A percentile compares a stretch with the other conserved stretches of the same genome.
phyloP scores from a whole-genome alignment of 2,329 filamentous ascomycete genomes.

The Thelonectria discophora region DNA sequence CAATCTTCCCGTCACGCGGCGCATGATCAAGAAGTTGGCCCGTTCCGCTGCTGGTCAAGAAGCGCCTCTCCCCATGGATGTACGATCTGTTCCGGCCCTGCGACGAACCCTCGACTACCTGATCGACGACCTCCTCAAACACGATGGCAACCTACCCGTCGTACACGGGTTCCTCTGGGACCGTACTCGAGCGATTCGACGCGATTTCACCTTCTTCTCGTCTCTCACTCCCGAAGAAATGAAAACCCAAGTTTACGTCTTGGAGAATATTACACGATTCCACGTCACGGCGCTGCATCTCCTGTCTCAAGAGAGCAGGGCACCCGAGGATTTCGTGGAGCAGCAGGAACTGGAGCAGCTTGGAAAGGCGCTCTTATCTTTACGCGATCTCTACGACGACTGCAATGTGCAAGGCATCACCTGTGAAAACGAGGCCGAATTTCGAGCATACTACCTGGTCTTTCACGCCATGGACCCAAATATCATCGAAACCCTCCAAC shows the following conservation, averaged over 20 bases:
- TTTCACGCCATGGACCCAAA: constrained; percentile 68
- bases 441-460: constrained; percentile 71
- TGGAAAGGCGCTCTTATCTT: constrained; percentile 69
- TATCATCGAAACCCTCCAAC: constrained; percentile 62
- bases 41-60: constrained; percentile 75
- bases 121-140: constrained; percentile 64
- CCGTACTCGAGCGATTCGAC: constrained; percentile 71
- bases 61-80: constrained; percentile 73
- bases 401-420: constrained; percentile 65
- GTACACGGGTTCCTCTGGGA: constrained; percentile 75
- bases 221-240: constrained; percentile 66
- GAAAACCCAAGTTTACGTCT: constrained; percentile 66
- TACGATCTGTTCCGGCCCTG: constrained; percentile 67
- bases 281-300: constrained; percentile 72
- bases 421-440: constrained; percentile 72
- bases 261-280: constrained; percentile 73
- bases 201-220: constrained; percentile 75
- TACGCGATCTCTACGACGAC: constrained; percentile 73
- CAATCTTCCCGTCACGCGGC: constrained; percentile 56
- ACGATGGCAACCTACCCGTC: constrained; percentile 62
- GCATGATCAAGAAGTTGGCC: constrained; percentile 74
- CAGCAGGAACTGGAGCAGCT: constrained; percentile 75
- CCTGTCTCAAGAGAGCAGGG: constrained; percentile 64
- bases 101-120: constrained; percentile 70
- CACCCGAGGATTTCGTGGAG: constrained; percentile 69